phyloP scores from a whole-genome alignment of 108 stramenopile genomes.

The Mediolabrus comicus region DNA sequence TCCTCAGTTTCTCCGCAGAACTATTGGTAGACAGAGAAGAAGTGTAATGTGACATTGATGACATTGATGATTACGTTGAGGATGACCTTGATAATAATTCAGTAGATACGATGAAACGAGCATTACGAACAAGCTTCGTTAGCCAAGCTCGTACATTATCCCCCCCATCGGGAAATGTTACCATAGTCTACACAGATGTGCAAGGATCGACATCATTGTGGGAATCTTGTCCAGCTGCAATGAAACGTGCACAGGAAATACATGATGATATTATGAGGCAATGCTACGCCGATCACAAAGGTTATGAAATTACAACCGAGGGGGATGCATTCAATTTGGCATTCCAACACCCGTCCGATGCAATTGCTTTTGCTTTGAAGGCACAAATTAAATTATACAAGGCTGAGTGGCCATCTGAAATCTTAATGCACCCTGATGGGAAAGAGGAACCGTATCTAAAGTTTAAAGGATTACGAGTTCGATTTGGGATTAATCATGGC shows the following conservation, averaged over 20 bases:
- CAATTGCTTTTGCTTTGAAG: constrained; percentile 36
- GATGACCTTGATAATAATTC: background rate
- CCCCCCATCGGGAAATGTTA: constrained; percentile 8
- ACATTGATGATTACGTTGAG: background rate
- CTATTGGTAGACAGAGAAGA: too few relatives aligned
- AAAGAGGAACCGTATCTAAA: constrained; percentile 27
- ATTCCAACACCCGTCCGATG: constrained; percentile 38
- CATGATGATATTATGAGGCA: constrained; percentile 26
- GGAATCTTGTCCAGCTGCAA: constrained; percentile 22
- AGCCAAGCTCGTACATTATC: background rate
- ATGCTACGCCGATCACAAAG: constrained; percentile 13
- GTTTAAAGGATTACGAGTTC: constrained; percentile 26
- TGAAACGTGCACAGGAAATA: constrained; percentile 20
- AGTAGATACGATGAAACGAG: background rate
- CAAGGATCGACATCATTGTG: constrained; percentile 24
- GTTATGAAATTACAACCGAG: constrained; percentile 43
- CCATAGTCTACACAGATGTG: constrained; percentile 24
- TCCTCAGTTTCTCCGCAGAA: too few relatives aligned
- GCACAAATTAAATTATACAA: constrained; percentile 31
- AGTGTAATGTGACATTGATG: too few relatives aligned
- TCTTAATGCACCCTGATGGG: constrained; percentile 26
- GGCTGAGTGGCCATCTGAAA: constrained; percentile 35
- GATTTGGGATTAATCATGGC: constrained; percentile 31
- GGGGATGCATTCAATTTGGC: constrained; percentile 39
- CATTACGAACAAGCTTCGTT: background rate